Base-by-base conservation (phyloP, 192 early-diverging fungal species). In the Funneliformis mosseae region DNA sequence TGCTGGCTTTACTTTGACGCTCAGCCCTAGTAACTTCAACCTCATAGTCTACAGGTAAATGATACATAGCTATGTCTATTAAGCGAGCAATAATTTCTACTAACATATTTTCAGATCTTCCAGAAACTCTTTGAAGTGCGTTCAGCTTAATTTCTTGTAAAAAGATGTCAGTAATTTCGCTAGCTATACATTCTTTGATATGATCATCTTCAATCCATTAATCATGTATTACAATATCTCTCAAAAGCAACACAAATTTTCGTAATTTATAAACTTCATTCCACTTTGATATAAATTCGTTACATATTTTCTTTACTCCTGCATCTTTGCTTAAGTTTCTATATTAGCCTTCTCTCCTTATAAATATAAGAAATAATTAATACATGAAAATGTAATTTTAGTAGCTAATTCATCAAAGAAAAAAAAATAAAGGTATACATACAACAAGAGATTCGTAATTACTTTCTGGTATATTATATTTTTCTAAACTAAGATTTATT, bases 1-100 rank as follows among this genome's bases (percentile, higher is more conserved):
- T 74, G 25, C 73, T 74, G 21, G 73, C 73, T 48, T 33, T 59
- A 55, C 48, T 74, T 74, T 74, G 73, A 6, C 73, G 73, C 59
- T 74, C 73, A 74, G 74, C 11, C 74, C 74, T 75, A 33, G 74
- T 75, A 60, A 75, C 25, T 75, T 75, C 74, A 11, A 75, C 28
- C 27, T 75, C 55, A 75, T 25, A 50, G 60, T 75, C 50, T 38
- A 60, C 55, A 59, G 50, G 74, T 75, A 75, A n/a, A 23, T 74
- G 73, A 74, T 74, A 60, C 25, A 74, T 74, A 50, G 39, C 25
- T 41, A 71, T 68, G 27, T 68, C 66, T n/a, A 68, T 39, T n/a
- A 73, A 73, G 43, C 18, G 71, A 21, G 71, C 12, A 12, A 73
- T 73, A 39, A 73, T 73, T 25, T 73, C 41, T 12, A 73, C 43